Evolutionary conservation across 257 asterid genomes (phyloP).

Genomic region (Thymus quinquecostatus): DNA sequence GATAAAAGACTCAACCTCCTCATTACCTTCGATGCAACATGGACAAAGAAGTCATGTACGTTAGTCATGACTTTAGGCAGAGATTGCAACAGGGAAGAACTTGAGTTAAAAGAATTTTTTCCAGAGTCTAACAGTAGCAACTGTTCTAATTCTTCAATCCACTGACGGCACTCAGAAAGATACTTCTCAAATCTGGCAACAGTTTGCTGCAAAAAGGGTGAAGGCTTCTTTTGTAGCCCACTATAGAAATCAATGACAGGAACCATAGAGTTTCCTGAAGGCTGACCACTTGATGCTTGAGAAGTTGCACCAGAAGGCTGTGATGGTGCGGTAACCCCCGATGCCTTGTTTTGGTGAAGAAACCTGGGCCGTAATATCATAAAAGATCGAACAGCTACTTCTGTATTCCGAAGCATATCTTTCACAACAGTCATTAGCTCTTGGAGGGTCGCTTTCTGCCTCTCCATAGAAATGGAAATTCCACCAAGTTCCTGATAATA

Average conservation of each 20-base stretch:
- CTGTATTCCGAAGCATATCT: slow-evolving; percentile 88
- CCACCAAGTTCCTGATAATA: slow-evolving; percentile 88
- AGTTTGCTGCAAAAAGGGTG: slow-evolving; percentile 88
- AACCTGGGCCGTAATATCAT: slow-evolving; percentile 89
- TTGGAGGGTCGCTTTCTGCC: slow-evolving; percentile 79
- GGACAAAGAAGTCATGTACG: slow-evolving; percentile 94
- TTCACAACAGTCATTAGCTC: slow-evolving; percentile 81
- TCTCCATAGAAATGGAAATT: slow-evolving; percentile 73
- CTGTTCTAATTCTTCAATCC: slow-evolving; percentile 96
- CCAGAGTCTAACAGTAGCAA: slow-evolving; percentile 69
- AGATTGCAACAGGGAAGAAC: slow-evolving; percentile 79
- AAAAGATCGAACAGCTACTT: slow-evolving; percentile 90
- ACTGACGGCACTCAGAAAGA: slow-evolving; percentile 80
- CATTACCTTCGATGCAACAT: slow-evolving; percentile 96
- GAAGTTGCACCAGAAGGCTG: slow-evolving; percentile 67
- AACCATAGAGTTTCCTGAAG: slow-evolving; percentile 56
- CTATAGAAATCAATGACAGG: slow-evolving; percentile 86
- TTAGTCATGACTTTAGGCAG: slow-evolving; percentile 91
- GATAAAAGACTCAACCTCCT: background rate
- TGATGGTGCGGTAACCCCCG: slow-evolving; percentile 55
- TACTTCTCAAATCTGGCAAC: slow-evolving; percentile 90
- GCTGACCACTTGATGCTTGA: slow-evolving; percentile 61
- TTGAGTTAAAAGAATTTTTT: slow-evolving; percentile 52
- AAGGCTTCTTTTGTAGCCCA: slow-evolving; percentile 91
- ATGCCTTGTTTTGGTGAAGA: slow-evolving; percentile 63